phyloP scores from a whole-genome alignment of 2,329 filamentous ascomycete genomes.

The Aspergillus tanneri region DNA sequence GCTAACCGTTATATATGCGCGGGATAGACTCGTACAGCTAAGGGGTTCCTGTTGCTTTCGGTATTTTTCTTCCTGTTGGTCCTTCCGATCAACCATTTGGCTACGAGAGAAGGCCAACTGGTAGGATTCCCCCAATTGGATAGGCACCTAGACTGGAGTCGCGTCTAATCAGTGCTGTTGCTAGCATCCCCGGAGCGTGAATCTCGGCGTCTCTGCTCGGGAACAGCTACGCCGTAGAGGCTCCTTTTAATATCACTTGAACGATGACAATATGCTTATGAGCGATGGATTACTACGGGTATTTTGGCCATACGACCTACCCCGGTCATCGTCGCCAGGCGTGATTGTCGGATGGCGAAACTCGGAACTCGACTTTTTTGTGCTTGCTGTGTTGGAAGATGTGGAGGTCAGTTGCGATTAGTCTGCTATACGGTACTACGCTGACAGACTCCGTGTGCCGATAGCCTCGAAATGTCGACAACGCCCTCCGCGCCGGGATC shows the following conservation, averaged over 20 bases:
- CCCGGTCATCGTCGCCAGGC: constrained; percentile 68
- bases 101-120: constrained; percentile 73
- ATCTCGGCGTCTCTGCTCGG: constrained; percentile 83
- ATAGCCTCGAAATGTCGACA: constrained; percentile 77
- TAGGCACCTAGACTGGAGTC: background rate
- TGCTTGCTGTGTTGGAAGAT: constrained; percentile 84
- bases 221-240: constrained; percentile 93
- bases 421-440: background rate
- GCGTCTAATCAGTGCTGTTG: constrained; percentile 5
- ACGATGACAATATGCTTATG: constrained; percentile 63
- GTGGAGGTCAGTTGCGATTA: constrained; percentile 66
- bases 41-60: constrained; percentile 80
- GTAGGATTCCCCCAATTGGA: constrained; percentile 50
- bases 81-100: constrained; percentile 79
- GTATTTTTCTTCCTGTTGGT: constrained; percentile 81
- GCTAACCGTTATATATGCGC: constrained; percentile 8
- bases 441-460: constrained; percentile 7
- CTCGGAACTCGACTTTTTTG: constrained; percentile 84
- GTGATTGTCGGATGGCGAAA: constrained; percentile 96
- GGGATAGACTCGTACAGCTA: constrained; percentile 74
- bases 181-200: constrained; percentile 77
- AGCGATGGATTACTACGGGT: constrained; percentile 89
- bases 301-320: constrained; percentile 93
- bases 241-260: constrained; percentile 68
- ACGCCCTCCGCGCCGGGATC: constrained; percentile 78